Conservation (phyloP, 2,329 filamentous ascomycete genomes). For the Colletotrichum sansevieriae region DNA sequence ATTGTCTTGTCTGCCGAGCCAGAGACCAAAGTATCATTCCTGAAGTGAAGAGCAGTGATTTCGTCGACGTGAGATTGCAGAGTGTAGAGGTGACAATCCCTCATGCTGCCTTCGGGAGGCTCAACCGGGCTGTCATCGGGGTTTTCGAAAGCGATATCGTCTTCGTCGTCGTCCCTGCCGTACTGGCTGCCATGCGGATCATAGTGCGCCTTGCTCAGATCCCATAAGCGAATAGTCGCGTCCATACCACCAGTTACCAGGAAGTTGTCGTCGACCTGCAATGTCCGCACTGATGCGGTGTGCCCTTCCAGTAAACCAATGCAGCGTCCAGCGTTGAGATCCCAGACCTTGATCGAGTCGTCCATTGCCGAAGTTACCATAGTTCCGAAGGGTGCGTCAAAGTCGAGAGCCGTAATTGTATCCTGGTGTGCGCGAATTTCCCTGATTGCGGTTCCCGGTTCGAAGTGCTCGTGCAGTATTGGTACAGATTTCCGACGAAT, state of each 20-base stretch:
- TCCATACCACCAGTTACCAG: slow-evolving; percentile 95
- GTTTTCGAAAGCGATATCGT: slow-evolving; percentile 80
- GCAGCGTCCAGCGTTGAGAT: slow-evolving; percentile 92
- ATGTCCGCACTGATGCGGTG: slow-evolving; percentile 89
- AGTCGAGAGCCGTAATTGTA: slow-evolving; percentile 89
- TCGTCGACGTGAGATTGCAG: slow-evolving; percentile 93
- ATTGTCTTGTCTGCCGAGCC: slow-evolving; percentile 98
- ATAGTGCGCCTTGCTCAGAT: slow-evolving; percentile 89
- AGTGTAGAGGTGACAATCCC: slow-evolving; percentile 89
- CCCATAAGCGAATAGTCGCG: slow-evolving; percentile 94
- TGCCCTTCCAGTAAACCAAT: slow-evolving; percentile 94
- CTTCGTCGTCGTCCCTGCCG: slow-evolving; percentile 70
- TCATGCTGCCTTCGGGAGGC: slow-evolving; percentile 83
- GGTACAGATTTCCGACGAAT: slow-evolving; percentile 88
- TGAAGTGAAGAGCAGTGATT: slow-evolving; percentile 93
- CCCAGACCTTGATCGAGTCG: slow-evolving; percentile 96
- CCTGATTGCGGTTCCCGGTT: slow-evolving; percentile 88
- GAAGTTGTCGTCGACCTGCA: slow-evolving; percentile 96
- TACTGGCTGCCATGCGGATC: slow-evolving; percentile 75
- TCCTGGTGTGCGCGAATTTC: slow-evolving; percentile 92
- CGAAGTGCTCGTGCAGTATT: slow-evolving; percentile 94
- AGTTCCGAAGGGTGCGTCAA: slow-evolving; percentile 96
- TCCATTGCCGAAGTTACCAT: slow-evolving; percentile 93
- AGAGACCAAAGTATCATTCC: slow-evolving; percentile 89
- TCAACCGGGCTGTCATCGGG: slow-evolving; percentile 76